Percentiles rank a stretch among this genome's conserved stretches.
phyloP scores from a whole-genome alignment of 345 rosid genomes.

The Brassica juncea region DNA sequence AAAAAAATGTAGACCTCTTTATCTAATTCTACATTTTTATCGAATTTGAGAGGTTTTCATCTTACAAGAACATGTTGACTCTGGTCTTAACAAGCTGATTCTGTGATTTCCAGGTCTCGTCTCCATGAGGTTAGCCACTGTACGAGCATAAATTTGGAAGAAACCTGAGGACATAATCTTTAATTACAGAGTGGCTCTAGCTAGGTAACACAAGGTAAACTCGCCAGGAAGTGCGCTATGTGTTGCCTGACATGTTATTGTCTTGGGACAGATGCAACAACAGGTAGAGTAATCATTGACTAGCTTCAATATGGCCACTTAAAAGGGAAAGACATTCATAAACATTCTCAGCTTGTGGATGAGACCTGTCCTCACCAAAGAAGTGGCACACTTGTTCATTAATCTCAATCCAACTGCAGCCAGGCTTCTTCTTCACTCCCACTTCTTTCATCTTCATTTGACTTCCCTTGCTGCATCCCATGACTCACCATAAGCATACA shows the following conservation, averaged over 20 bases:
- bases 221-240: conserved; percentile 25
- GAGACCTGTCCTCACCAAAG: conserved; percentile 48
- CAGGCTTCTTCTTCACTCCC: conserved; percentile 64
- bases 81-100: neutral
- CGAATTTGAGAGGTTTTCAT: neutral
- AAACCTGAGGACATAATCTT: conserved; percentile 90
- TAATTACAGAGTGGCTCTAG: conserved; percentile 67
- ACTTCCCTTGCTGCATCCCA: conserved; percentile 65
- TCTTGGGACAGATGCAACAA: conserved; percentile 10
- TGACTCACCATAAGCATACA: conserved; percentile 54
- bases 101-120: conserved; percentile 61
- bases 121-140: conserved; percentile 98
- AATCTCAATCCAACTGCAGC: conserved; percentile 83
- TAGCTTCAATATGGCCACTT: conserved; percentile 54
- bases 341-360: conserved; percentile 41
- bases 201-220: neutral
- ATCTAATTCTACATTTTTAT: neutral
- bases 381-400: conserved; percentile 53
- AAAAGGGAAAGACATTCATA: conserved; percentile 54
- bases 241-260: neutral
- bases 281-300: conserved; percentile 17
- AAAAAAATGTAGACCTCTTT: neutral
- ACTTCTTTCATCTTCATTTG: conserved; percentile 63
- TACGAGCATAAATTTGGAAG: conserved; percentile 91
- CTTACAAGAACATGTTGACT: neutral